Base-by-base conservation (phyloP, 2,329 filamentous ascomycete species). In the Nemania sp. region DNA sequence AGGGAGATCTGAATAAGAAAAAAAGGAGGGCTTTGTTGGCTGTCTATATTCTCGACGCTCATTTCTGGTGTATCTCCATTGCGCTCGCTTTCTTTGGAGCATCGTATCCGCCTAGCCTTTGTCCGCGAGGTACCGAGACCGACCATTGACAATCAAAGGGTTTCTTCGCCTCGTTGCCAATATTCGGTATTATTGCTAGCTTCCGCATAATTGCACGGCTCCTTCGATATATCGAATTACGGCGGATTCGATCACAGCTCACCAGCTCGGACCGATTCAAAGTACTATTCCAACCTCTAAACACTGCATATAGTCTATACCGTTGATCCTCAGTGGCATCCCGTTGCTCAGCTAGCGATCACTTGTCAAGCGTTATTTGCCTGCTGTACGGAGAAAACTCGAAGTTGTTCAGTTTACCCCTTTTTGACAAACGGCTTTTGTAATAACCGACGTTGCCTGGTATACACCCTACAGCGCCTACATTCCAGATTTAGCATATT, bases 1-100 rank as follows among this genome's bases (percentile, higher is more conserved):
- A 60, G 41, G 27, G 63, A 69, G 38, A 66, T 55, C 41, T n/a
- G n/a, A n/a, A n/a, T n/a, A n/a, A n/a, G n/a, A n/a, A 47, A 49
- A 62, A 65, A 67, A 59, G 52, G 68, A 66, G 64, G 70, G 69
- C 73, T 71, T 75, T 73, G 71, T 75, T 72, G 73, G 71, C 69
- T 66, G 65, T 62, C 64, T 74, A 70, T 62, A 70, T 73, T 72
- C 72, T 76, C 70, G 73, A 77, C 76, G 60, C 72, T 78, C 75
- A 68, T 77, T 77, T 75, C 72, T 69, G 67, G 69, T 70, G 64
- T 60, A 70, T 72, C 68, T 70, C 70, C 67, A 72, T 72, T 72
- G 66, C 74, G 73, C 73, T 76, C 76, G 71, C 73, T 77, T 74
- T 73, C 69, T 73, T 76, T 77, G 75, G 74, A 73, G 73, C 66